Conservation (phyloP, 148 eudicot genomes). For the Silene latifolia region DNA sequence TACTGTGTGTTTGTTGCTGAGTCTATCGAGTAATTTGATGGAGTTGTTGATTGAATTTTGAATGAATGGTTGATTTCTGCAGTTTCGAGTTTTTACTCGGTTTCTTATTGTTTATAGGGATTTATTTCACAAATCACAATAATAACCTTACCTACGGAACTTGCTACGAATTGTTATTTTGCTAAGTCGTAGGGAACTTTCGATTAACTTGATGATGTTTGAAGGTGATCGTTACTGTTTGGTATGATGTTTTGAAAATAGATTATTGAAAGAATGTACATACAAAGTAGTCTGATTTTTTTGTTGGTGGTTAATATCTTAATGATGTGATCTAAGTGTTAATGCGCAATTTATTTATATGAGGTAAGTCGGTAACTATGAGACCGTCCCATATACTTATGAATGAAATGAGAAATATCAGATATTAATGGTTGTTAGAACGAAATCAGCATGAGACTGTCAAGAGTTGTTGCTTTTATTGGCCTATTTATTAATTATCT, state of each 20-base stretch:
- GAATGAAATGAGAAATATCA: neutral
- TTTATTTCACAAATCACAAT: neutral
- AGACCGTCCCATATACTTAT: no score
- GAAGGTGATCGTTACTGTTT: neutral
- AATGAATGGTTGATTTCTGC: neutral
- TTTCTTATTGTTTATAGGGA: neutral
- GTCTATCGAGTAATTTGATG: constrained; percentile 3
- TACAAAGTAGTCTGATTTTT: neutral
- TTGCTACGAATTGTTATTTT: neutral
- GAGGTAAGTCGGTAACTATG: no score
- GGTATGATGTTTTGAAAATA: neutral
- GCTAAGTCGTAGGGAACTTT: neutral
- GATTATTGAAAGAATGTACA: neutral
- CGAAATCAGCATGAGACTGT: neutral
- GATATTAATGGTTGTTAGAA: neutral
- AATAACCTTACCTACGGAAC: neutral
- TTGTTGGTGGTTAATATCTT: neutral
- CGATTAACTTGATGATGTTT: neutral
- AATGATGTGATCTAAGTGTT: neutral
- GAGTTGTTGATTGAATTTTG: neutral
- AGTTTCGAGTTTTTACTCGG: neutral
- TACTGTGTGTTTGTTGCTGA: neutral
- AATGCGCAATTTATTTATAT: neutral
- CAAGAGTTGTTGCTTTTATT: neutral
- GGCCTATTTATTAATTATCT: neutral